Base-by-base conservation (phyloP, 768 basidiomycete genomes). In the Termitomyces sp. region DNA sequence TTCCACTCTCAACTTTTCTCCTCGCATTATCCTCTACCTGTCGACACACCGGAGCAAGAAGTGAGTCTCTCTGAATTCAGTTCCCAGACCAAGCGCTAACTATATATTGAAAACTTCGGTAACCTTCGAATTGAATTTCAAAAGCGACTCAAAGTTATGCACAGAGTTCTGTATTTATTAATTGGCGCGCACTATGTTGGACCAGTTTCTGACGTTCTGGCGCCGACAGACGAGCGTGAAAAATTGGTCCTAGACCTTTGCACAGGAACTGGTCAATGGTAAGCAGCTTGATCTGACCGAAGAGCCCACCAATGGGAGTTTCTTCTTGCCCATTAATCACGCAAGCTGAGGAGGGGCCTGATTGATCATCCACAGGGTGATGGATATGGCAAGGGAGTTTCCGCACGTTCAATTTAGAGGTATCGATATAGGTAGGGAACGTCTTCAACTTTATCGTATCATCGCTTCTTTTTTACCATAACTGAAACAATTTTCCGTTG, bases 181-280 rank as follows among this genome's bases (percentile, higher is more conserved):
- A 69, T 88, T 65, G 82, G 84, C n/a, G 76, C 71, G 45, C 79
- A 85, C 69, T 87, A 81, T 68, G 73, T 86, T 55, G 86, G 84
- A 5, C 88, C 89, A 43, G 83, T 91, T 31, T 64, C 67, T 37
- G 77, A 85, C 61, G 73, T 83, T 36, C 76, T 92, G 52, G 76
- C 75, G 47, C 66, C 68, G 32, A 71, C 73, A 46, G 69, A 72
- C 5, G 75, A 71, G 47, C 77, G 77, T 59, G 77, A 74, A 53
- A 82, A 76, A 71, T 79, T 80, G 61, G 88, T 80, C 48, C 77
- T 94, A 52, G 91, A 94, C 72, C 67, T 92, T n/a, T 86, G 91
- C 64, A 89, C 86, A 7, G 91, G 91, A 17, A 88, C 81, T 17
- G 91, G 91, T 5, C 74, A 69, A 73, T 94, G 91, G 91, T 89